phyloP scores from a whole-genome alignment of 371 early-diverging fungal genomes.

The Batkoa obscura region DNA sequence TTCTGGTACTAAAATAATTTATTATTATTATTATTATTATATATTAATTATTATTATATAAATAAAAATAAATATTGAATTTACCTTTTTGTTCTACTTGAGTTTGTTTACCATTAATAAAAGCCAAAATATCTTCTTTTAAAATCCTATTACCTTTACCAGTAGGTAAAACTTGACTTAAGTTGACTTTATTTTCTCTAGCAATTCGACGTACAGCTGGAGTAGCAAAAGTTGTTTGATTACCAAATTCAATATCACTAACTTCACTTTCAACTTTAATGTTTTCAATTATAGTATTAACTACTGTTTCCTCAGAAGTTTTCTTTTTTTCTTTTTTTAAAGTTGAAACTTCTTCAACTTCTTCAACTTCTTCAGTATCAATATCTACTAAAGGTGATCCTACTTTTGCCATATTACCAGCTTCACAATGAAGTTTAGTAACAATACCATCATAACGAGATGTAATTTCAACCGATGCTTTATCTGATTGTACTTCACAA shows the following conservation, averaged over 20 bases:
- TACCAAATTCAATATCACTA: neutral
- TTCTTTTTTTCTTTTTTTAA: conserved; percentile 11
- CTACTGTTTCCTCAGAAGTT: conserved; percentile 10
- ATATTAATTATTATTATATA: neutral
- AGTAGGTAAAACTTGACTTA: conserved; percentile 45
- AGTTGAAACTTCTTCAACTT: conserved; percentile 13
- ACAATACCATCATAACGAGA: conserved; percentile 84
- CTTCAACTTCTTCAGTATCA: conserved; percentile 24
- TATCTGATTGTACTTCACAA: conserved; percentile 94
- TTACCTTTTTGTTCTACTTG: conserved; percentile 10
- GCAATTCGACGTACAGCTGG: conserved; percentile 87
- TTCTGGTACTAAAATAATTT: neutral
- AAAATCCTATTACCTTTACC: conserved; percentile 75
- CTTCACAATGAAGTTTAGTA: conserved; percentile 52
- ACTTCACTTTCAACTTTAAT: conserved; percentile 7
- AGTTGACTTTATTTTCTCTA: conserved; percentile 56
- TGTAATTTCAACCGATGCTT: conserved; percentile 95
- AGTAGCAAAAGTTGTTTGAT: conserved; percentile 43
- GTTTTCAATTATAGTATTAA: conserved; percentile 6
- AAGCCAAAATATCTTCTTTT: conserved; percentile 74
- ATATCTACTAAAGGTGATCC: conserved; percentile 89
- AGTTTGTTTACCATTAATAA: conserved; percentile 13
- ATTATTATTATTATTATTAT: neutral
- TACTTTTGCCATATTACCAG: conserved; percentile 82
- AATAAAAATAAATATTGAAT: conserved; percentile 6